Conservation (phyloP, 495 filamentous ascomycete genomes). For the Aspergillus avenaceus region DNA sequence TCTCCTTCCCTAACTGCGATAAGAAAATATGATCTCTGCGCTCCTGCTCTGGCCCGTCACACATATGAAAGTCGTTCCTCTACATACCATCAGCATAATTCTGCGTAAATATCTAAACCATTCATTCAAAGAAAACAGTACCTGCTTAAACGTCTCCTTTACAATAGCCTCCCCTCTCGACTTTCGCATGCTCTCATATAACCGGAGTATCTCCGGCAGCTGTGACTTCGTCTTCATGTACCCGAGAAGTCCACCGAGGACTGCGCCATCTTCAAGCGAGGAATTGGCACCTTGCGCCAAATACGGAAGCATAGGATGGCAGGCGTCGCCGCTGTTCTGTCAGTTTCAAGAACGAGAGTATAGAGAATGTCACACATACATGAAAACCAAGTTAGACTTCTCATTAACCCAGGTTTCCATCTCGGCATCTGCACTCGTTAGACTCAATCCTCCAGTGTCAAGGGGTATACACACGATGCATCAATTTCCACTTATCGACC, state of each 20-base stretch:
- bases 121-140: slow-evolving; percentile 10
- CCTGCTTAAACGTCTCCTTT: slow-evolving; percentile 44
- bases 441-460: neutral
- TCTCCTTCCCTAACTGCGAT: slow-evolving; percentile 34
- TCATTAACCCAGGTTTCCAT: slow-evolving; percentile 37
- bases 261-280: slow-evolving; percentile 50
- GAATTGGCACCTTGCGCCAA: slow-evolving; percentile 55
- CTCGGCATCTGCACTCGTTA: slow-evolving; percentile 25
- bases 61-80: slow-evolving; percentile 57
- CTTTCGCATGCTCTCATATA: slow-evolving; percentile 62
- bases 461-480: slow-evolving; percentile 43
- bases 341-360: neutral
- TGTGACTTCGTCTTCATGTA: slow-evolving; percentile 34
- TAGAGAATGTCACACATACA: slow-evolving; percentile 14
- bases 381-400: slow-evolving; percentile 33
- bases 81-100: slow-evolving; percentile 26
- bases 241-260: slow-evolving; percentile 42
- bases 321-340: slow-evolving; percentile 53
- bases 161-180: slow-evolving; percentile 54
- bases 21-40: slow-evolving; percentile 47
- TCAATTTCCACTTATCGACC: slow-evolving; percentile 61
- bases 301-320: slow-evolving; percentile 67
- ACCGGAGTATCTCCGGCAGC: slow-evolving; percentile 41
- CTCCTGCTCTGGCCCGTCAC: slow-evolving; percentile 51
- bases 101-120: too few species aligned